Evolutionary conservation across 345 rosid genomes (phyloP), one percentile per base, ranked within the genome.

Genomic region (Psidium friedrichsthalianum): DNA sequence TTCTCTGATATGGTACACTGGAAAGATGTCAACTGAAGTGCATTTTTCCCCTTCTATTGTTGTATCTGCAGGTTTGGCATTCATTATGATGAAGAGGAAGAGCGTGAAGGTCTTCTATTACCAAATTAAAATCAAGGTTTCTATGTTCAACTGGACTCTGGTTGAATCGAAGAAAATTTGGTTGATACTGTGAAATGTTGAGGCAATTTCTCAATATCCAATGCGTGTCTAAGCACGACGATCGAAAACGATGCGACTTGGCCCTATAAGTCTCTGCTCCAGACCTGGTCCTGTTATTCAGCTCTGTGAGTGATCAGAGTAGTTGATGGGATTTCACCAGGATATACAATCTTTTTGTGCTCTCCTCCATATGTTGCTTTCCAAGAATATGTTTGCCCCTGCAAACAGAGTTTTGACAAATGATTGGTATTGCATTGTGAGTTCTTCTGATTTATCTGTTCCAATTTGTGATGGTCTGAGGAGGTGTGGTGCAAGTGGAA

Each of bases 371-470:
- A 44, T 90, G 40, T 82, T 90, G 90, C 90, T 93, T 40, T 86
- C 86, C 9, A 69, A 87, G 85, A 82, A 85, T 82, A 86, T 87
- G 89, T 88, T 86, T 2, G 88, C 74, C 88, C 86, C 51, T 36
- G 93, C 95, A 76, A 85, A 81, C 44, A 55, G 84, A 85, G 86
- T 90, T 86, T 93, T 56, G 95, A 87, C 83, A 88, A 88, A 87
- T 90, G 89, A 54, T 85, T 58, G 27, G 29, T 18, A 36, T 36
- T 84, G 83, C 40, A 90, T 88, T 25, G 82, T 69, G 76, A 74
- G 82, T 82, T 87, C 85, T 4, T 53, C 59, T 13, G 86, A 89
- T 58, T 83, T 86, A 87, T 78, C 87, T 36, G 81, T 40, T 36
- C 36, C 22, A 58, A 78, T 88, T 74, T 9, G 8, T 47, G 88